Evolutionary conservation across 164 flowering plant genomes (phyloP).

Genomic region (Annona squamosa): DNA sequence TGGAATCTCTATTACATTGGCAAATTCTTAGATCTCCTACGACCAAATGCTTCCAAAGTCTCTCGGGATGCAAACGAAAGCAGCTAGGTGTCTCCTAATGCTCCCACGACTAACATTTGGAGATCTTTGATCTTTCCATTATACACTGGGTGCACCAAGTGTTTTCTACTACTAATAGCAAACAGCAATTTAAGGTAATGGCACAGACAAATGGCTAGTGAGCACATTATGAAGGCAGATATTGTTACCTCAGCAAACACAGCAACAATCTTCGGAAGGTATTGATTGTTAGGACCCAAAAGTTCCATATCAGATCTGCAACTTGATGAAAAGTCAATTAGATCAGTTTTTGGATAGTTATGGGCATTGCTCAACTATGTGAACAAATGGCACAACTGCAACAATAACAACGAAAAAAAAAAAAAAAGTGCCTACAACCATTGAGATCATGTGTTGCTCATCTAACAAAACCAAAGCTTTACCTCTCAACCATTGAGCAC

Average conservation of each 20-base stretch:
- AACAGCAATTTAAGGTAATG: too few species aligned
- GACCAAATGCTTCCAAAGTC: background rate
- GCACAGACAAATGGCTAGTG: background rate
- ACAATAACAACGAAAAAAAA: background rate
- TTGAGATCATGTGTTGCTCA: background rate
- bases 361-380: background rate
- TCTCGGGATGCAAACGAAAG: background rate
- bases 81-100: background rate
- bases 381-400: background rate
- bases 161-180: too few species aligned
- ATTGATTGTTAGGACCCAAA: conserved; percentile 85
- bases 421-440: background rate
- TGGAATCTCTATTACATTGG: too few species aligned
- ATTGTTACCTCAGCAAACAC: conserved; percentile 87
- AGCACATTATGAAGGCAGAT: background rate
- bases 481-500: conserved; percentile 96
- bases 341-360: background rate
- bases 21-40: too few species aligned
- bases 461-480: background rate
- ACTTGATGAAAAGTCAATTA: conserved; percentile 1
- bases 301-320: conserved; percentile 88
- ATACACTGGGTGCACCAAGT: too few species aligned
- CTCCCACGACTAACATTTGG: background rate
- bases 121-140: too few species aligned
- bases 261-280: conserved; percentile 78